Evolutionary conservation across 2,329 filamentous ascomycete species (phyloP).

Genomic region (Cercospora sp.): DNA sequence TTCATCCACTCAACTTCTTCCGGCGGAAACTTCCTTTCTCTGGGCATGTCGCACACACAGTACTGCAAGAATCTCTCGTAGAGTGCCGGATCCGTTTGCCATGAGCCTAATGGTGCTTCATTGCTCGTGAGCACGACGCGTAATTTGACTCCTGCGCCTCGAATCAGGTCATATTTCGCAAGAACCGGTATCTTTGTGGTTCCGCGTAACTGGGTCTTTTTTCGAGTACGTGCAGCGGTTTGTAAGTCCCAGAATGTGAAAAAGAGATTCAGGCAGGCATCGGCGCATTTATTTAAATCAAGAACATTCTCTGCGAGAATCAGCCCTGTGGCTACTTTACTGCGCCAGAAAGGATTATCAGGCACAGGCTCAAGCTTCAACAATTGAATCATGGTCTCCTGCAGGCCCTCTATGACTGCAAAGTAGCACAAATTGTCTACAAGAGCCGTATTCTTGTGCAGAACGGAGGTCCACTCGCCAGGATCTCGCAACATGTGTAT

Average conservation of each 20-base stretch:
- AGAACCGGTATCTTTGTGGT: background rate
- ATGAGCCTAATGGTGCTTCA: background rate
- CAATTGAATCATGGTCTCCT: background rate
- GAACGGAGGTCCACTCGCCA: background rate
- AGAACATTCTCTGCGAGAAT: background rate
- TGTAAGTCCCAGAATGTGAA: no score
- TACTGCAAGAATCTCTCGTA: background rate
- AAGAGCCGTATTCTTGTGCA: background rate
- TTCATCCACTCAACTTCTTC: background rate
- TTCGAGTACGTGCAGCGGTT: no score
- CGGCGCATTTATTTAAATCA: background rate
- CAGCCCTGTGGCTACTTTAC: background rate
- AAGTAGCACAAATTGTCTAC: background rate
- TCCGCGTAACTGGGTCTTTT: background rate
- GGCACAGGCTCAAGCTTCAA: background rate
- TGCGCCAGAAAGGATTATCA: background rate
- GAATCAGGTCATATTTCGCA: no score
- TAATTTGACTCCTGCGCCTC: background rate
- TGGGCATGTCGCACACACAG: background rate
- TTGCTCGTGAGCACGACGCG: background rate
- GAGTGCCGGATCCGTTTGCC: background rate
- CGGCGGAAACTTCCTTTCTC: accelerated
- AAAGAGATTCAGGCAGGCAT: background rate
- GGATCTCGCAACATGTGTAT: background rate
- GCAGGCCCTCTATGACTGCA: background rate